Percentiles rank a stretch among this genome's conserved stretches.
Evolutionary conservation across 83 land plant species (phyloP).

Genomic region (Diphasiastrum complanatum): DNA sequence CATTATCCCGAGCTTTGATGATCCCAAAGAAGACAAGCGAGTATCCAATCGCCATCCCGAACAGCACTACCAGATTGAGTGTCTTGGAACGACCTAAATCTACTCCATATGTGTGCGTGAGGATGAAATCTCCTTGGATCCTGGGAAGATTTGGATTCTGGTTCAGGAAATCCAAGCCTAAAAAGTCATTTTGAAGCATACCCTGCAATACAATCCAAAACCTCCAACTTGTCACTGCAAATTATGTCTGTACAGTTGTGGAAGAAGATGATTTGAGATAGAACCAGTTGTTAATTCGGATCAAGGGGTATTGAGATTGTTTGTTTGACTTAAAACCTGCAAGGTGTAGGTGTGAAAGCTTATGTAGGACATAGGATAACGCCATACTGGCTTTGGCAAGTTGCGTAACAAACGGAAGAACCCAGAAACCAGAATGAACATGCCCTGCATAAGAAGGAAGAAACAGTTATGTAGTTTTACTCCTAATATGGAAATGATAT

Average conservation of each 20-base stretch:
- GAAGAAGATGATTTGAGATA: background rate
- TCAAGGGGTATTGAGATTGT: background rate
- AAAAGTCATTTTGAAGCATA: constrained; percentile 42
- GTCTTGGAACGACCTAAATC: constrained; percentile 42
- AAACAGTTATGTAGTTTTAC: background rate
- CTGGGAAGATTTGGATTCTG: constrained; percentile 12
- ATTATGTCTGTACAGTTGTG: background rate
- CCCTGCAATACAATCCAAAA: constrained; percentile 7
- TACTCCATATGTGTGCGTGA: constrained; percentile 12
- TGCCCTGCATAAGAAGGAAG: no score
- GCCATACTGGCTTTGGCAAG: constrained; percentile 49
- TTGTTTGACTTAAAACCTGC: constrained; percentile 17
- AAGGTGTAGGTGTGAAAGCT: constrained; percentile 39
- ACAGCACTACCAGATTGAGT: constrained; percentile 34
- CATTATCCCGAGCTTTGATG: constrained; percentile 28
- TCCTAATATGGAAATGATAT: background rate
- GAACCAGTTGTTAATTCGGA: background rate
- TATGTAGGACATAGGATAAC: constrained; percentile 49
- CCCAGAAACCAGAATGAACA: constrained; percentile 45
- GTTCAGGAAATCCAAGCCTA: constrained; percentile 27
- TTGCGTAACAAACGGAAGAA: constrained; percentile 44
- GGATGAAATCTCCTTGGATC: constrained; percentile 20
- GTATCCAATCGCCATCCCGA: constrained; percentile 39
- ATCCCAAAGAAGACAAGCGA: constrained; percentile 32
- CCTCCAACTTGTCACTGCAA: background rate